Base-by-base conservation (phyloP, 2,329 filamentous ascomycete genomes). In the Penicillium psychrosexuale region DNA sequence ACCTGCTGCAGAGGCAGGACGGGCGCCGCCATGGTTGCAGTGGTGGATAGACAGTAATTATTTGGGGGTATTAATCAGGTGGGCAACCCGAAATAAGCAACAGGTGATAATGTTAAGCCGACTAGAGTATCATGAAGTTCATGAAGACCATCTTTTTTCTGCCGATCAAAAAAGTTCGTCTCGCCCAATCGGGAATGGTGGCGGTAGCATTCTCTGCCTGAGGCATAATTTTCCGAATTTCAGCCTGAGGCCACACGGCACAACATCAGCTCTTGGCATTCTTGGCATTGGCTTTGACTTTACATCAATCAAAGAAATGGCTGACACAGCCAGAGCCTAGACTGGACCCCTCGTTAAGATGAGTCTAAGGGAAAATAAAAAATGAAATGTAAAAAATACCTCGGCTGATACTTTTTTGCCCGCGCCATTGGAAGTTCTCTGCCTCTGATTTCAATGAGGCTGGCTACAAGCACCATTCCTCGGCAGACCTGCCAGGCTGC, bases 1-100 rank as follows among this genome's bases (percentile, higher is more conserved):
- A 95, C 79, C 73, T 87, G 87, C 72, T 86, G 86, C 63, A 96
- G 79, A 58, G 89, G 88, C 73, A 85, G 84, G 67, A 96, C 89
- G 78, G 91, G 87, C 68, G 91, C 89, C 66, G 92, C 91, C 91
- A 96, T 96, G 60, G 61, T 69, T 61, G 56, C 31, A 37, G 52
- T 40, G 24, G 17, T 44, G 17, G 11, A 37, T 47, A 17, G 30
- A 19, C 22, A 30, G n/a, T 51, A 30, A 19, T 53, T 30, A 19
- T 13, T 53, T 11, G 45, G 13, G 28, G 19, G 13, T 51, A 45
- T 49, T 36, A 51, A 13, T 47, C 51, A 45, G 37, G 38, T 43
- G 34, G 11, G n/a, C n/a, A 42, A 45, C 34, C 40, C 28, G n/a
- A 12, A 8, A n/a, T 31, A 39, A 39, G 15, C 47, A 51, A 50